Evolutionary conservation across 306 rosid genomes (phyloP).

Genomic region (Elaeagnus macrophylla): DNA sequence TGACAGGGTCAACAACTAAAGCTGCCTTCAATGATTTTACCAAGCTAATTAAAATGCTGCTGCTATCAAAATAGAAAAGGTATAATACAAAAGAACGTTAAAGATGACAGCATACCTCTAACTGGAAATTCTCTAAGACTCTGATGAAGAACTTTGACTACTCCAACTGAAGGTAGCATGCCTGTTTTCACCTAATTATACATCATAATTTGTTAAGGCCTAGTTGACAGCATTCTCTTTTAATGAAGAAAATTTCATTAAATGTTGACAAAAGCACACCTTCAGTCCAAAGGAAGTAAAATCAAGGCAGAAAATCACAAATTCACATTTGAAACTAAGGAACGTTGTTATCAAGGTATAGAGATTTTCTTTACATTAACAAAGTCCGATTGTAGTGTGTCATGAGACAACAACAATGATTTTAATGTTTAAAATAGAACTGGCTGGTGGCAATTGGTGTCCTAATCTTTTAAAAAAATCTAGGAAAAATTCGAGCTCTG

Average conservation of each 20-base stretch:
- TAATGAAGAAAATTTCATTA: not conserved
- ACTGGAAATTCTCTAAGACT: conserved; percentile 59
- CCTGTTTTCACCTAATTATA: conserved; percentile 78
- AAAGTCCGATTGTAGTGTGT: no score
- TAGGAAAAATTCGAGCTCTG: no score
- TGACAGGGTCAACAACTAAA: conserved; percentile 95
- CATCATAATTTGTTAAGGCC: conserved; percentile 3
- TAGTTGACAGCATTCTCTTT: not conserved
- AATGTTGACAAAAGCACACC: not conserved
- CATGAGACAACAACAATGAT: no score
- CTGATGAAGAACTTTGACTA: conserved; percentile 51
- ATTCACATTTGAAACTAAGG: not conserved
- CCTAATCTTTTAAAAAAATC: no score
- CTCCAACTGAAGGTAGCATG: conserved; percentile 62
- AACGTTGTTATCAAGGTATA: not conserved
- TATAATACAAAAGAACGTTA: conserved; percentile 2
- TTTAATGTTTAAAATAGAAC: no score
- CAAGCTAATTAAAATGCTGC: conserved; percentile 22
- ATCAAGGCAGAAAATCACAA: not conserved
- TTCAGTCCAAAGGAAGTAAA: not conserved
- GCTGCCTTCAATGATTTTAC: conserved; percentile 52
- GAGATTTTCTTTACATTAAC: not conserved
- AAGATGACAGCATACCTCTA: conserved; percentile 44
- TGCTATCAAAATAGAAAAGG: conserved; percentile 10
- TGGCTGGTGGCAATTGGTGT: no score